phyloP scores from a whole-genome alignment of 352 stramenopile genomes.

The Elongisporangium anandrum region DNA sequence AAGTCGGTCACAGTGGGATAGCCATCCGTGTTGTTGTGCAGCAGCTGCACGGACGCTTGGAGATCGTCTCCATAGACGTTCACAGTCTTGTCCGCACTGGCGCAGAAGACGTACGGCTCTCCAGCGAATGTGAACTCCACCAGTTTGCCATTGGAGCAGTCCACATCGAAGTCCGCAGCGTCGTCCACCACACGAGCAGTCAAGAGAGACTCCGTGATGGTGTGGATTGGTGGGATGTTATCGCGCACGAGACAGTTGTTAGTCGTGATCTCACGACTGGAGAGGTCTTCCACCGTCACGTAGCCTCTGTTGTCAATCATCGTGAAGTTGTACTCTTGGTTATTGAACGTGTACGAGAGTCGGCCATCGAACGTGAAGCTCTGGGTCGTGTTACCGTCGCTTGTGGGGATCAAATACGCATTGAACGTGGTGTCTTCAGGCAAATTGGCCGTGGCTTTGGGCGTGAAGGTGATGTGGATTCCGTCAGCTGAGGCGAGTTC shows the following conservation, averaged over 20 bases:
- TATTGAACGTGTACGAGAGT: slow-evolving; percentile 18
- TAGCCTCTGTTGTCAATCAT: slow-evolving; percentile 17
- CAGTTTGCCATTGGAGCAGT: slow-evolving; percentile 16
- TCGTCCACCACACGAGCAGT: slow-evolving; percentile 27
- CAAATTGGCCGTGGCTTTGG: slow-evolving; percentile 6
- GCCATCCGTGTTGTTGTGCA: neutral
- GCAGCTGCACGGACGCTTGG: neutral
- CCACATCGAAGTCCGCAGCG: slow-evolving; percentile 4
- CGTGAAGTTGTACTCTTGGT: slow-evolving; percentile 27
- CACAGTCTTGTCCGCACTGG: neutral
- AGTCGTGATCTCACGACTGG: slow-evolving; percentile 7
- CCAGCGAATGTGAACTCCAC: slow-evolving; percentile 25
- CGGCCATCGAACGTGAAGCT: slow-evolving; percentile 10
- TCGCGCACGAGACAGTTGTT: slow-evolving; percentile 15
- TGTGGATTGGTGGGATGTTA: slow-evolving; percentile 17
- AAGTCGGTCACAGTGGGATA: neutral
- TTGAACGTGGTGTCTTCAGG: slow-evolving; percentile 10
- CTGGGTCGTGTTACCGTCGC: neutral
- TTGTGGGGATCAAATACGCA: slow-evolving; percentile 16
- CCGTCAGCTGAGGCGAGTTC: slow-evolving; percentile 20
- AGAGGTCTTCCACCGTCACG: slow-evolving; percentile 13
- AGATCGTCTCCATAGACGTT: neutral
- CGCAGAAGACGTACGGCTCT: slow-evolving; percentile 33
- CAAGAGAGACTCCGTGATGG: slow-evolving; percentile 14
- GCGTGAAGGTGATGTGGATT: slow-evolving; percentile 20